Percentiles rank a stretch among this genome's conserved stretches.
phyloP scores from a whole-genome alignment of 2,329 filamentous ascomycete genomes.

The Trichoderma endophyticum region DNA sequence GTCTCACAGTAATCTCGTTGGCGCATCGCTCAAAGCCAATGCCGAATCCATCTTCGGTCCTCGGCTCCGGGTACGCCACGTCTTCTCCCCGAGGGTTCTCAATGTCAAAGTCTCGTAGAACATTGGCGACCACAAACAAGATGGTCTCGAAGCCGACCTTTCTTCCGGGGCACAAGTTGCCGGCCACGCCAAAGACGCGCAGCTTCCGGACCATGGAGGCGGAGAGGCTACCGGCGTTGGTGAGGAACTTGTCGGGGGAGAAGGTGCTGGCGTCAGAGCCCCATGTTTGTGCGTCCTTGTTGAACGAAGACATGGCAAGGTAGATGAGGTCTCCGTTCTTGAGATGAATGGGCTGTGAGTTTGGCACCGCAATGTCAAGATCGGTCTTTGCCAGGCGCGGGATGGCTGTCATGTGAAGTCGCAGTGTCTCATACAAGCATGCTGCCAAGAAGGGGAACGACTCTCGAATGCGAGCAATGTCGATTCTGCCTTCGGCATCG shows the following conservation, averaged over 20 bases:
- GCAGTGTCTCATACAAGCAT: conserved; percentile 32
- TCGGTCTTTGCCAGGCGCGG: conserved; percentile 31
- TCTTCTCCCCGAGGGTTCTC: conserved; percentile 18
- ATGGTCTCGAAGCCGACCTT: conserved; percentile 31
- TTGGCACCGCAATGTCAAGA: conserved; percentile 25
- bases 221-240: conserved; percentile 23
- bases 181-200: conserved; percentile 32
- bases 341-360: conserved; percentile 23
- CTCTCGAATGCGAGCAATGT: conserved; percentile 25
- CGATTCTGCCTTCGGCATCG: conserved; percentile 19
- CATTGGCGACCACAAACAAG: conserved; percentile 27
- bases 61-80: conserved; percentile 24
- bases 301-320: conserved; percentile 33
- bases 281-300: conserved; percentile 29
- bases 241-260: conserved; percentile 30
- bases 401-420: conserved; percentile 32
- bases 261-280: conserved; percentile 29
- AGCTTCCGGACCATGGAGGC: conserved; percentile 27
- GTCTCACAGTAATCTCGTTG: conserved; percentile 28
- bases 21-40: conserved; percentile 32
- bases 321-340: conserved; percentile 31
- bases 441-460: conserved; percentile 32
- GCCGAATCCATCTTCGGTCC: conserved; percentile 27
- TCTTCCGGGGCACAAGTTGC: conserved; percentile 32
- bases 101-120: conserved; percentile 31